Conservation (phyloP, 345 rosid species). For the Dipteronia dyeriana region DNA sequence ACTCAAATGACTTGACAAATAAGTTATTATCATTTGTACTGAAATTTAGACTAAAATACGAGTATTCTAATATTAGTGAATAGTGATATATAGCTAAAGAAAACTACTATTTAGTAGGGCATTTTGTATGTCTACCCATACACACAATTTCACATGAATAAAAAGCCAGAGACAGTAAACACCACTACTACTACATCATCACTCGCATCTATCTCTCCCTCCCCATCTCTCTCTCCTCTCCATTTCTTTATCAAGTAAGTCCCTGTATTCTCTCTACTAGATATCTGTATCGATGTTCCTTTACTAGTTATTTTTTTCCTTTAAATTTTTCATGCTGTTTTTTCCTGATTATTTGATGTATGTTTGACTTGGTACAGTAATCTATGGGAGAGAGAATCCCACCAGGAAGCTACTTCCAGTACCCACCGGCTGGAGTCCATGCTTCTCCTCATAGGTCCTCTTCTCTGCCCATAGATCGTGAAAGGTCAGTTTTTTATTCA, state of each 20-base stretch:
- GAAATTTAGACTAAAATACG: too few species aligned
- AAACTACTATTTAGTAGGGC: constrained; percentile 37
- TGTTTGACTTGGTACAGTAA: constrained; percentile 27
- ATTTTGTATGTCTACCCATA: neutral
- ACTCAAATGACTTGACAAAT: too few species aligned
- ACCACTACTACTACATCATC: neutral
- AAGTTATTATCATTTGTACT: too few species aligned
- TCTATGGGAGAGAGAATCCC: constrained; percentile 85
- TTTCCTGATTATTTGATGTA: neutral
- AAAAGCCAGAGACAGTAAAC: neutral
- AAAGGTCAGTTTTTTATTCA: constrained; percentile 48
- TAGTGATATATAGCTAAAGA: too few species aligned
- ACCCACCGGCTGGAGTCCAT: constrained; percentile 70
- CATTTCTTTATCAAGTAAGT: constrained; percentile 10
- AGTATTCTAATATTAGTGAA: too few species aligned
- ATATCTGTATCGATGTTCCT: neutral
- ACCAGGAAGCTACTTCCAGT: constrained; percentile 86
- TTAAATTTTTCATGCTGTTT: neutral
- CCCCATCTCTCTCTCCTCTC: neutral
- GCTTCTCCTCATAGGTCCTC: constrained; percentile 86
- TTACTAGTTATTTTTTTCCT: neutral
- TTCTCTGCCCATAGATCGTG: constrained; percentile 71
- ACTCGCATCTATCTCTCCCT: constrained; percentile 25
- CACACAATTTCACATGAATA: too few species aligned
- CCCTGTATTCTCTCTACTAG: neutral